These are phyloP conservation scores for Dothistroma septosporum DNA, from an alignment of 2,329 filamentous ascomycete genomes.

Conservation along the genomic window DNA sequence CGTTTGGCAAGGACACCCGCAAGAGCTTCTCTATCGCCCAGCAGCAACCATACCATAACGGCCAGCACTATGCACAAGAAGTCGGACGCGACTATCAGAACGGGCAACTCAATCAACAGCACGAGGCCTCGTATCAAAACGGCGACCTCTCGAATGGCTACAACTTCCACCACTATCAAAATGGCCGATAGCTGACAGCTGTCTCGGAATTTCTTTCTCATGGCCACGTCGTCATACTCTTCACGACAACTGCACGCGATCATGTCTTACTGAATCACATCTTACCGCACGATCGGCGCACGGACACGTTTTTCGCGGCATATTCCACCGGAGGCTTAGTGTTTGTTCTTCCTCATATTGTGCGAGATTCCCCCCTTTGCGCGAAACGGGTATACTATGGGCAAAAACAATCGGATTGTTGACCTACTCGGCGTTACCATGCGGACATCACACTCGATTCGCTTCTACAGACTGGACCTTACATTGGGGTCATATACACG, in stretches of 20 bases:
- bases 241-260: background rate
- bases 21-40: conserved; percentile 13
- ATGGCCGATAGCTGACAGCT: background rate
- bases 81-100: background rate
- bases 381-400: conserved; percentile 16
- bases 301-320: conserved; percentile 11
- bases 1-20: conserved; percentile 23
- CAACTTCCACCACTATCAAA: background rate
- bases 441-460: conserved; percentile 2
- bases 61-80: background rate
- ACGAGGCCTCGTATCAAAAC: background rate
- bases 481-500: conserved; percentile 1
- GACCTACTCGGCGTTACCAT: conserved; percentile 15
- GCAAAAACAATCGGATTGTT: conserved; percentile 6
- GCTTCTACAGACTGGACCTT: background rate
- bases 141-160: background rate
- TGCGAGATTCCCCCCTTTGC: conserved; percentile 23
- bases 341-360: conserved; percentile 11
- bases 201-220: background rate
- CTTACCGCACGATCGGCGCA: conserved; percentile 13
- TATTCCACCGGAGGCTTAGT: conserved; percentile 13
- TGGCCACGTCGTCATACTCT: background rate
- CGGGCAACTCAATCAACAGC: background rate
- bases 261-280: background rate
- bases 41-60: background rate